Evolutionary conservation across 2,329 filamentous ascomycete genomes (phyloP), one percentile per base, ranked within the genome.

Genomic region (Pleomassaria siparia): DNA sequence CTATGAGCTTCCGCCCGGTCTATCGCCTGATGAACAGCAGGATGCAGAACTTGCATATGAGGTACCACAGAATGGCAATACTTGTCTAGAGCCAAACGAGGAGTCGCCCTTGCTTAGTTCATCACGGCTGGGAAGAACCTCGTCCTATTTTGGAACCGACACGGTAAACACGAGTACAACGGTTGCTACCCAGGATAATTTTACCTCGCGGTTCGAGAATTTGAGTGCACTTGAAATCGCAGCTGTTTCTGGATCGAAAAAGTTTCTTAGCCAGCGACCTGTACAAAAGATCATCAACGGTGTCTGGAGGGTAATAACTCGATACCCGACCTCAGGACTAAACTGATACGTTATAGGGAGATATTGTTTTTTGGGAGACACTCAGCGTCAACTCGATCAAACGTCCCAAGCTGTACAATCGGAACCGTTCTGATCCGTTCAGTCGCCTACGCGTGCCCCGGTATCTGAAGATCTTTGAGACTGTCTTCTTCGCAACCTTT

Each of bases 181-280:
- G 56, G 67, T 74, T 10, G 54, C 63, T 21, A 40, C 70, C 3
- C 72, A 76, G 10, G 77, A 81, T 7, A 82, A 88, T 41, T 83
- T 87, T 22, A 87, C 86, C 0, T 80, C 82, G 0, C 81, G 85
- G 1, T 95, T 95, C 66, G 83, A 84, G 28, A 85, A 86, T 15
- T 77, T 96, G 40, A 96, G 94, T 66, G 90, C 89, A 1, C 78
- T 97, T 13, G 90, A 95, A 66, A 91, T 95, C 60, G 90, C 89
- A 21, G 85, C 87, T 37, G 84, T 95, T 16, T 86, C 86, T 11
- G 81, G 88, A 49, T 88, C 89, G 24, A 95, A 95, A 73, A 87
- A 87, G 37, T 95, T 95, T 58, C 79, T 95, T 28, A 86, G 86
- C 62, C 89, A 95, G 67, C 80, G 81, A 50, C 82, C 88, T 2